These are phyloP conservation scores for Cytidiella melzeri DNA, from an alignment of 768 basidiomycete genomes.

Conservation along the genomic window DNA sequence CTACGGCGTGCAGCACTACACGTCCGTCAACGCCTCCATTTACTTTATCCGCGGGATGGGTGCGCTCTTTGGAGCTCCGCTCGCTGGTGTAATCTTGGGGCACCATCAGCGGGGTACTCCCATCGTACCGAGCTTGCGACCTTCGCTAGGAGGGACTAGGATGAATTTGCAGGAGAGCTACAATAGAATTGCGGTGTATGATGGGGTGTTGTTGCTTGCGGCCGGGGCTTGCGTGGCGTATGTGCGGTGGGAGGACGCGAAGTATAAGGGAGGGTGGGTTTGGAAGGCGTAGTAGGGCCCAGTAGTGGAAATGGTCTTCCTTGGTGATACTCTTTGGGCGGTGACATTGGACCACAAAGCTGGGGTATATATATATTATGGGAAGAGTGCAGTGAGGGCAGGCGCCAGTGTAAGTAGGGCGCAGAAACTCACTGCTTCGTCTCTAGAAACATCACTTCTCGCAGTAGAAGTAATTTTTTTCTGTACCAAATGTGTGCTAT, in stretches of 20 bases:
- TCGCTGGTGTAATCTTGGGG: slow-evolving; percentile 37
- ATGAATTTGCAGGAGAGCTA: slow-evolving; percentile 24
- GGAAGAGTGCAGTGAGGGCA: no score
- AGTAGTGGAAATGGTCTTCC: no score
- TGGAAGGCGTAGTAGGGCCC: slow-evolving; percentile 31
- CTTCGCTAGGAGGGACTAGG: no score
- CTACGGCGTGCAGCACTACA: slow-evolving; percentile 37
- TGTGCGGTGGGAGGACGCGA: slow-evolving; percentile 37
- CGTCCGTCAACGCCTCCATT: slow-evolving; percentile 35
- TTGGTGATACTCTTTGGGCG: no score
- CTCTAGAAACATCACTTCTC: no score
- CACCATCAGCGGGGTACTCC: slow-evolving; percentile 19
- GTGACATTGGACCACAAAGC: no score
- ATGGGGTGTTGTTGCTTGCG: slow-evolving; percentile 30
- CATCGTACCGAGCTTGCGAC: no score
- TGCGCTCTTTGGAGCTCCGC: slow-evolving; percentile 34
- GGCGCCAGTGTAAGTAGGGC: no score
- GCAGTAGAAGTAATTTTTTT: no score
- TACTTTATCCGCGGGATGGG: slow-evolving; percentile 39
- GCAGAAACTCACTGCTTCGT: no score
- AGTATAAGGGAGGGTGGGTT: slow-evolving; percentile 32
- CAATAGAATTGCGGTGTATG: slow-evolving; percentile 34
- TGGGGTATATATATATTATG: no score
- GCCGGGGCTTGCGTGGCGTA: slow-evolving; percentile 34
- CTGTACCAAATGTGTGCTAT: no score